Percentiles rank a stretch among this genome's conserved stretches.
phyloP scores from a whole-genome alignment of 78 protist genomes.

The Dictyostelium purpureum region DNA sequence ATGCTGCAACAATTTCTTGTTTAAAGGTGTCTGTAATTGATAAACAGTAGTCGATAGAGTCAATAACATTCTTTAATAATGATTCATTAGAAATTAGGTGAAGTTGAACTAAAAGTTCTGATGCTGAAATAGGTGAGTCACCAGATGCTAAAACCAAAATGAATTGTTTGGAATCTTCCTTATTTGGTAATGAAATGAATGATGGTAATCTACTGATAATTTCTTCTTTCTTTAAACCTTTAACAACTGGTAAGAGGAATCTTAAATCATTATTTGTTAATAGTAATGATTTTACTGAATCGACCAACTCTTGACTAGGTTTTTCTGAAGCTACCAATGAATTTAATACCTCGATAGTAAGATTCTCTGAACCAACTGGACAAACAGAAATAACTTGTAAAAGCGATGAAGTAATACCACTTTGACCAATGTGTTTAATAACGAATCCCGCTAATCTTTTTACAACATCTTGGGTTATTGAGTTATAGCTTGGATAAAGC shows the following conservation, averaged over 20 bases:
- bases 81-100: conserved; percentile 1
- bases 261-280: neutral
- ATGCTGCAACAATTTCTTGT: conserved; percentile 53
- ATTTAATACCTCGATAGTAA: conserved; percentile 9
- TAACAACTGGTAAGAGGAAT: conserved; percentile 45
- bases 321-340: neutral
- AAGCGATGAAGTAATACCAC: neutral
- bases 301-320: conserved; percentile 25
- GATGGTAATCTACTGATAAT: conserved; percentile 25
- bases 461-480: neutral
- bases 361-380: conserved; percentile 27
- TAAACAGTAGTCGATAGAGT: conserved; percentile 40
- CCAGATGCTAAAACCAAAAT: conserved; percentile 1
- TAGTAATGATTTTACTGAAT: conserved; percentile 1
- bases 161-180: conserved; percentile 4
- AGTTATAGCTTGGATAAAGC: conserved; percentile 4
- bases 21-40: neutral
- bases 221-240: conserved; percentile 48
- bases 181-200: neutral
- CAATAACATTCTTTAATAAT: neutral
- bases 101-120: conserved; percentile 68
- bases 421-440: conserved; percentile 32
- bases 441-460: neutral
- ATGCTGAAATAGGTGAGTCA: conserved; percentile 47
- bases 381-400: conserved; percentile 26